A percentile compares a stretch with the other conserved stretches of the same genome.
phyloP scores from a whole-genome alignment of 208 protist genomes.

The Acanthamoeba culbertsoni region DNA sequence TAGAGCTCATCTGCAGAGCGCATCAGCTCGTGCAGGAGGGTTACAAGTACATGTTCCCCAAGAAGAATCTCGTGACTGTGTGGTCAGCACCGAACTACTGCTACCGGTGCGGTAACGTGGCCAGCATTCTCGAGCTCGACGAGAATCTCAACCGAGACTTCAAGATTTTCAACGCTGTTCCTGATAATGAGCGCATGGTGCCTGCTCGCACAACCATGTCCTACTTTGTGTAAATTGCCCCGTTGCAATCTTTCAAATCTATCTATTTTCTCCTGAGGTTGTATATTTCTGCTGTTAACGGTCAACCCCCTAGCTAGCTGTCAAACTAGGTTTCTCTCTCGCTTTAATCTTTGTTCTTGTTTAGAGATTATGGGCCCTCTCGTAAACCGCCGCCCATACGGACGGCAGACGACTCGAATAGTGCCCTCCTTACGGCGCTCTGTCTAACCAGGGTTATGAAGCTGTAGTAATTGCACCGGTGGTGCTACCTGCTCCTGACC shows the following conservation, averaged over 20 bases:
- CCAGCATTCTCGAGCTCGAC: conserved; percentile 86
- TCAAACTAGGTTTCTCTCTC: too few species aligned
- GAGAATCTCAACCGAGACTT: conserved; percentile 79
- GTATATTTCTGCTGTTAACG: too few species aligned
- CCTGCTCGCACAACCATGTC: conserved; percentile 74
- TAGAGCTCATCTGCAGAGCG: conserved; percentile 88
- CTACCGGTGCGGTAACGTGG: conserved; percentile 91
- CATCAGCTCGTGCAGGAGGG: conserved; percentile 93
- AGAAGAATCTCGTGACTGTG: conserved; percentile 87
- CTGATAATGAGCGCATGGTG: conserved; percentile 67
- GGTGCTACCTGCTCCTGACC: conserved; percentile 40
- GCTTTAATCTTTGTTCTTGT: not conserved
- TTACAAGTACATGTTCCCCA: conserved; percentile 91
- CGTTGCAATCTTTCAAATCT: not conserved
- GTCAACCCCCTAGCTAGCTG: too few species aligned
- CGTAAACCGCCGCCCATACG: not conserved
- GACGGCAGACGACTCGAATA: not conserved
- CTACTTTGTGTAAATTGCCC: conserved; percentile 81
- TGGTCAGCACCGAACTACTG: conserved; percentile 94
- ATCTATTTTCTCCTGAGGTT: too few species aligned
- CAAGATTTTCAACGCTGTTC: conserved; percentile 82
- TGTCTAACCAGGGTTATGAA: conserved; percentile 40
- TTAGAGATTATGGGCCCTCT: not conserved
- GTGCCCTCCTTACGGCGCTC: not conserved
- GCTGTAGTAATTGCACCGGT: conserved; percentile 23